phyloP scores from a whole-genome alignment of 257 asterid species.

The Schizonepeta tenuifolia region DNA sequence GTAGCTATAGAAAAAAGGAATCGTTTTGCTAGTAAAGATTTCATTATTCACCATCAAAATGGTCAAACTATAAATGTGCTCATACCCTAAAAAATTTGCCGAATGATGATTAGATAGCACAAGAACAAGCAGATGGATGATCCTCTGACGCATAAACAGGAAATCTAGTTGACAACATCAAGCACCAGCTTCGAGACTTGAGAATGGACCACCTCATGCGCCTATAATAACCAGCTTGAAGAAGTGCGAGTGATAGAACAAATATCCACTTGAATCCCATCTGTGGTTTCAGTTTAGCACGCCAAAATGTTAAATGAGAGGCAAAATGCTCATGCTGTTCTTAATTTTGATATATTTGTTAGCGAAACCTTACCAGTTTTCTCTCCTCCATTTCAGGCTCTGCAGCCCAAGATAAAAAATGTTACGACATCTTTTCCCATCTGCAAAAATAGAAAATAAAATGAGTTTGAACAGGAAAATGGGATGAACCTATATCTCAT shows the following conservation, averaged over 20 bases:
- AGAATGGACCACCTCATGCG: slow-evolving; percentile 63
- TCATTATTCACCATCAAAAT: slow-evolving; percentile 20
- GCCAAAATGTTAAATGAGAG: neutral
- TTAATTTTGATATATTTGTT: neutral
- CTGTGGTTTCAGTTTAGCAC: slow-evolving; percentile 34
- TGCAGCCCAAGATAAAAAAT: slow-evolving; percentile 65
- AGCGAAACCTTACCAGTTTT: slow-evolving; percentile 48
- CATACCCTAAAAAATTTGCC: neutral
- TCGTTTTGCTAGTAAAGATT: neutral
- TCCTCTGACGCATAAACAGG: neutral
- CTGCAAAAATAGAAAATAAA: slow-evolving; percentile 30
- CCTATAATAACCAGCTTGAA: slow-evolving; percentile 67
- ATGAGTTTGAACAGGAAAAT: neutral
- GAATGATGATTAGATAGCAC: neutral
- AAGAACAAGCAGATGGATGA: neutral
- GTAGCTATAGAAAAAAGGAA: neutral
- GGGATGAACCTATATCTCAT: neutral
- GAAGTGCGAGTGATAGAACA: slow-evolving; percentile 64
- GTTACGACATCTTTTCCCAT: slow-evolving; percentile 68
- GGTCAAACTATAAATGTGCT: neutral
- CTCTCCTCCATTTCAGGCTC: slow-evolving; percentile 80
- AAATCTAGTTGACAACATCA: slow-evolving; percentile 56
- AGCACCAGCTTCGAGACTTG: slow-evolving; percentile 69
- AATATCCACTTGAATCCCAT: slow-evolving; percentile 78
- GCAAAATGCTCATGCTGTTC: neutral